Evolutionary conservation across 1,284 basidiomycete genomes (phyloP), one percentile per base, ranked within the genome.

Genomic region (Thelephora terrestris): DNA sequence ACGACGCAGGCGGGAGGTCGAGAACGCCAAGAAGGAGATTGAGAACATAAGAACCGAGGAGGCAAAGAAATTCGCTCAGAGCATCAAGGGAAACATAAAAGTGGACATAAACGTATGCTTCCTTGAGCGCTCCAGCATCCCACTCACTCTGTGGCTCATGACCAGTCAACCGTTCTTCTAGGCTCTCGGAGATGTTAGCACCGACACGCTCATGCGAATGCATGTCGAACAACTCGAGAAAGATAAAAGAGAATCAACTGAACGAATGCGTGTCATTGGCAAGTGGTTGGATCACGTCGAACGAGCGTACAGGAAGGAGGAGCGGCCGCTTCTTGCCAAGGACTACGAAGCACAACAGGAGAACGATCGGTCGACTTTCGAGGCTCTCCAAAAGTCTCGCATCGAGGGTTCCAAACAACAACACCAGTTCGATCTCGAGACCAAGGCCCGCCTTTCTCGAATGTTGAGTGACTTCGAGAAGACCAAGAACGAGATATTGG

Each of bases 271-370:
- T 34, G 79, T 94, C 55, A 78, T 89, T 47, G 68, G 84, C 50
- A 97, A 98, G 70, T 87, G 92, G 27, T 82, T 98, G 59, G 95
- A 99, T 62, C 94, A 99, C 67, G 67, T 91, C 61, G 95, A 99
- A 71, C 91, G 96, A 54, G 94, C 95, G 0, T 91, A 88, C 71
- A 86, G 95, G 56, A 91, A 92, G 68, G 93, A 94, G 53, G 96
- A 98, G 65, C 79, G 85, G 10, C 88, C 92, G 0, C 74, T 98
- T 16, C 77, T 98, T 38, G 76, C 76, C 1, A 72, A 88, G 55
- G 95, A 98, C 67, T 99, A 98, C 64, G 86, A 89, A 52, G 66
- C 74, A 1, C 95, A 99, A 64, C 90, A 94, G 64, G 73, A 73
- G 39, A 73, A 75, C 43, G 92, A 96, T 67, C 76, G 75, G 20